A percentile compares a stretch with the other conserved stretches of the same genome.
These are phyloP conservation scores for Kwoniella shivajii DNA, from an alignment of 1,284 basidiomycete genomes.

Conservation along the genomic window DNA sequence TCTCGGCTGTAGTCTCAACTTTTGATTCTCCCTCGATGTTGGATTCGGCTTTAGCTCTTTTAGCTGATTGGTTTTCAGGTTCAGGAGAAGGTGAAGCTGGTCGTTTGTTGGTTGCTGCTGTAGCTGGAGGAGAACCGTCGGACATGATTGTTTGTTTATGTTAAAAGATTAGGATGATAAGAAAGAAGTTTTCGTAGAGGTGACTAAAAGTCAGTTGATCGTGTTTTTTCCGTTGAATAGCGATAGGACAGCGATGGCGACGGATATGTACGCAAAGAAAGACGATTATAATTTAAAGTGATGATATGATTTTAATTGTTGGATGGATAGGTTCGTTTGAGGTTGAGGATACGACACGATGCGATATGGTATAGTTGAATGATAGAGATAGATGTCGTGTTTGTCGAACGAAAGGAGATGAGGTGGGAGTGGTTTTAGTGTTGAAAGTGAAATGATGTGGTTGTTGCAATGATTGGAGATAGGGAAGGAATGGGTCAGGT, in stretches of 20 bases:
- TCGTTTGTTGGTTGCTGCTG: constrained; percentile 17
- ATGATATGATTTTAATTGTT: background rate
- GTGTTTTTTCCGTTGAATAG: background rate
- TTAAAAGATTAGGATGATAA: background rate
- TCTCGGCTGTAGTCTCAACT: background rate
- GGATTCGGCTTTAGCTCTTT: constrained; percentile 10
- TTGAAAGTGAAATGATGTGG: background rate
- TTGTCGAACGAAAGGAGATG: too few relatives aligned
- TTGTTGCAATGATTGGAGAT: background rate
- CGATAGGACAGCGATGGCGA: background rate
- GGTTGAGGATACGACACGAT: too few relatives aligned
- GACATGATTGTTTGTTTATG: constrained; percentile 13
- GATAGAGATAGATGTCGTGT: too few relatives aligned
- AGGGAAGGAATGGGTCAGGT: constrained; percentile 14
- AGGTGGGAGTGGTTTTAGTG: too few relatives aligned
- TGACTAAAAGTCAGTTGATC: background rate
- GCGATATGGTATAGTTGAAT: too few relatives aligned
- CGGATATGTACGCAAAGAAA: background rate
- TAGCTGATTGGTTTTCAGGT: constrained; percentile 1
- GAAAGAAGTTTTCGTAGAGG: background rate
- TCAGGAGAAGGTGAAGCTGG: constrained; percentile 16
- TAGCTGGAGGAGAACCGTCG: constrained; percentile 7
- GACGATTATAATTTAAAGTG: background rate
- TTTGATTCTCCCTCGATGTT: background rate
- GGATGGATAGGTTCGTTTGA: background rate